Evolutionary conservation across 2,329 filamentous ascomycete genomes (phyloP).

Genomic region (Cladosporium cucumerinum): DNA sequence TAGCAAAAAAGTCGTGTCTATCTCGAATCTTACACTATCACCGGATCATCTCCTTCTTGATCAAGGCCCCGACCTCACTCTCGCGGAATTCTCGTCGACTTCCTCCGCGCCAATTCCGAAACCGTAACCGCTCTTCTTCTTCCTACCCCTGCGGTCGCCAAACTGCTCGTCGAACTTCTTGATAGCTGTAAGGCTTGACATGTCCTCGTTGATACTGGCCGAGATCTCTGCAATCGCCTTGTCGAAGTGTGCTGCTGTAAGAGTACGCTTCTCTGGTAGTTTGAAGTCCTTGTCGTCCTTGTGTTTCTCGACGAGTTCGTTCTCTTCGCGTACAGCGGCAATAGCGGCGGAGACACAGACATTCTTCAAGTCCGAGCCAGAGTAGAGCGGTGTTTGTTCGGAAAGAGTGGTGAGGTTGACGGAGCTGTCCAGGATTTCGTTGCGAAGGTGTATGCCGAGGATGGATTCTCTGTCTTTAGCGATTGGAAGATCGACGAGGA

Average conservation of each 20-base stretch:
- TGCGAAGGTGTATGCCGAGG: conserved; percentile 66
- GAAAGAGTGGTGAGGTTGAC: conserved; percentile 64
- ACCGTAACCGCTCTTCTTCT: conserved; percentile 35
- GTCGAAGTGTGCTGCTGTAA: conserved; percentile 73
- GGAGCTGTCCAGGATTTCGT: conserved; percentile 59
- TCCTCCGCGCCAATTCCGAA: conserved; percentile 25
- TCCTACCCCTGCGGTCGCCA: conserved; percentile 70
- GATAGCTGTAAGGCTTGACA: conserved; percentile 80
- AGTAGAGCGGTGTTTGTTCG: conserved; percentile 69
- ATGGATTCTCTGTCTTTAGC: conserved; percentile 65
- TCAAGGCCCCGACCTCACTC: conserved; percentile 7
- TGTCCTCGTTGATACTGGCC: conserved; percentile 90
- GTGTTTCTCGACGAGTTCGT: conserved; percentile 37
- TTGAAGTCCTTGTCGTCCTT: conserved; percentile 44
- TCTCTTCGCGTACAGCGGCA: conserved; percentile 74
- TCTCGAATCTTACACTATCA: not conserved
- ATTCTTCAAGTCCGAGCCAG: conserved; percentile 80
- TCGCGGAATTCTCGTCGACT: conserved; percentile 11
- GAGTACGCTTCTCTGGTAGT: conserved; percentile 66
- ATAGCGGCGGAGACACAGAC: conserved; percentile 76
- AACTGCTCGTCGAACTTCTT: conserved; percentile 95
- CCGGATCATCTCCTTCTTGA: not conserved
- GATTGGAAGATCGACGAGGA: conserved; percentile 70
- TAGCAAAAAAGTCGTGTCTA: conserved; percentile 2
- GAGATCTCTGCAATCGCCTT: conserved; percentile 83